Evolutionary conservation across 768 basidiomycete species (phyloP).

Genomic region (Agrocybe pediades): DNA sequence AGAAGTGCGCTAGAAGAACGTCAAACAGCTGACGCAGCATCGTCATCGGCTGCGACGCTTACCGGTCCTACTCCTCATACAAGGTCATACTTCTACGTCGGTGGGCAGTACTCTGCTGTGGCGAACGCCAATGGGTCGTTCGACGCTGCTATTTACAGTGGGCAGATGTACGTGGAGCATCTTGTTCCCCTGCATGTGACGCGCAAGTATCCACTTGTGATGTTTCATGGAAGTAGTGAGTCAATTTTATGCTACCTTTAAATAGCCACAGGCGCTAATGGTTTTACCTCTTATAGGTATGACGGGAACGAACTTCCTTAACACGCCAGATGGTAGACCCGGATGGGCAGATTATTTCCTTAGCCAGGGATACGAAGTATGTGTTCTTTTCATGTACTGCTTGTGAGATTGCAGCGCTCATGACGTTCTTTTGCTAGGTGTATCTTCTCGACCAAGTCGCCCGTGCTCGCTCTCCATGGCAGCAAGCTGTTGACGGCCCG

Average conservation of each 20-base stretch:
- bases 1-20: no score
- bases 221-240: constrained; percentile 50
- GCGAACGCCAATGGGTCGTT: constrained; percentile 22
- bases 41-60: background rate
- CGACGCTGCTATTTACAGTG: constrained; percentile 36
- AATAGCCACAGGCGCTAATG: background rate
- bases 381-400: constrained; percentile 4
- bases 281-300: constrained; percentile 33
- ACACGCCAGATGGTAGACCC: constrained; percentile 52
- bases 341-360: constrained; percentile 62
- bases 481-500: constrained; percentile 36
- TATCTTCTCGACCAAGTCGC: constrained; percentile 49
- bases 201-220: constrained; percentile 41
- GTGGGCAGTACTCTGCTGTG: constrained; percentile 36
- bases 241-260: background rate
- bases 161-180: constrained; percentile 56
- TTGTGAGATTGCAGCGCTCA: background rate
- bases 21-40: background rate
- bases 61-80: constrained; percentile 32
- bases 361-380: constrained; percentile 50
- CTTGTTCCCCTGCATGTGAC: constrained; percentile 41
- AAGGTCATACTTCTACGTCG: constrained; percentile 50
- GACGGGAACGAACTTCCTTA: constrained; percentile 54
- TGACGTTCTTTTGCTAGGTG: constrained; percentile 25
- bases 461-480: constrained; percentile 48